Base-by-base conservation (phyloP, 2,329 filamentous ascomycete species). In the Talaromyces rugulosus region DNA sequence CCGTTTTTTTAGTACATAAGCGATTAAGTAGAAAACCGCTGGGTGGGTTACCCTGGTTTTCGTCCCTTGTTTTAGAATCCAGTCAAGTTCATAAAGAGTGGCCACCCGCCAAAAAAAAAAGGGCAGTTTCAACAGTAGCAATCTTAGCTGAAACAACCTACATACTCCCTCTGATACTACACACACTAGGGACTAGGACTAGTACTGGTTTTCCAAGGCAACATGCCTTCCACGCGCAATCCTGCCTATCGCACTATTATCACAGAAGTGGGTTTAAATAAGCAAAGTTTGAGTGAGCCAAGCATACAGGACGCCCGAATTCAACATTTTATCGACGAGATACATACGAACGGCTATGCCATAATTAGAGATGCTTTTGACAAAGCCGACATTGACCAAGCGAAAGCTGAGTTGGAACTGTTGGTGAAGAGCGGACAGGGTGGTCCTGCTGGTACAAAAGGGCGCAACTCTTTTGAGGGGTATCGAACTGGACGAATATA, bases 401-500 rank as follows among this genome's bases (percentile, higher is more conserved):
- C 36, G 36, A 40, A 40, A 40, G 36, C 36, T n/a, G 36, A 40
- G 14, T 16, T 40, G 14, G 36, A 40, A 40, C 5, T 7, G 14
- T n/a, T 58, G n/a, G 11, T 31, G 23, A 58, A 31, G 16, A 58
- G 56, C 12, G 56, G 56, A 33, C 23, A 47, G 14, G 56, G 56
- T 12, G 56, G 56, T 14, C 56, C 56, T 58, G 56, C 56, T 27
- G 56, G 40, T 30, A 34, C 8, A 14, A 50, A 33, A 14, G 56
- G 56, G 28, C 40, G 56, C 5, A 58, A 58, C 16, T 40, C 56
- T 2, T 58, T 58, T 58, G 56, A 58, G 27, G 56, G 56, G 5
- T 28, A 28, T 3, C 34, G 33, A 16, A 58, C 56, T 23, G 40
- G 56, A 5, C 40, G 56, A 36, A 50, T 58, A 58, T 58, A 58